Evolutionary conservation across 441 rosid species (phyloP), one percentile per base, ranked within the genome.

Genomic region (Arabidopsis lyrata): DNA sequence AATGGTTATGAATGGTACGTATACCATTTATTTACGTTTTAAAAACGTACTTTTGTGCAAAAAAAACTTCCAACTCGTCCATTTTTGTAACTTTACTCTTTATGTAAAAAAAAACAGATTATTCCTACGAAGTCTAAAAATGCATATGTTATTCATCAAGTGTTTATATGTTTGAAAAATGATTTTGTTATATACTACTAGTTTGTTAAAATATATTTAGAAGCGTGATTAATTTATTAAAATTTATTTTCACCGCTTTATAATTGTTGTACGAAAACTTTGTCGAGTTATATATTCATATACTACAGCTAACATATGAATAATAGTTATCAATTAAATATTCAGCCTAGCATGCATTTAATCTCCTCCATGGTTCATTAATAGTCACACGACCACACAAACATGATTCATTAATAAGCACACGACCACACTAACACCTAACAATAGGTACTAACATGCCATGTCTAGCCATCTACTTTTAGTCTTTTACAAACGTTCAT

Each of bases 301-400:
- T 5, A 2, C 13, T 39, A 11, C 14, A 44, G 8, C 48, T 42
- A 42, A 42, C 5, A 15, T 45, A 15, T 15, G 7, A 6, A 15
- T 45, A 45, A 45, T 5, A 10, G 0, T 2, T 38, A 16, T 8
- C 4, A 18, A 48, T 16, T 18, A 42, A 1, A 48, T 18, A 8
- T 48, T 48, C 11, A 48, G 27, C 13, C 53, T 47, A 15, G 50
- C 50, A 47, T 15, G 11, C 50, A 47, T 15, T 45, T 47, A 47
- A 48, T 48, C 53, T 48, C 22, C 5, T 24, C 16, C 13, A 48
- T 38, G 57, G 5, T 24, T 52, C 57, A 52, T 52, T 24, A 22
- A 52, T 52, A 50, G 55, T 50, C 31, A 56, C 48, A 42, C 61
- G 61, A 56, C 61, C 39, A 31, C 20, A 56, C 41, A 14, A 32